Evolutionary conservation across 257 asterid genomes (phyloP).

Genomic region (Solanum raphanifolium): DNA sequence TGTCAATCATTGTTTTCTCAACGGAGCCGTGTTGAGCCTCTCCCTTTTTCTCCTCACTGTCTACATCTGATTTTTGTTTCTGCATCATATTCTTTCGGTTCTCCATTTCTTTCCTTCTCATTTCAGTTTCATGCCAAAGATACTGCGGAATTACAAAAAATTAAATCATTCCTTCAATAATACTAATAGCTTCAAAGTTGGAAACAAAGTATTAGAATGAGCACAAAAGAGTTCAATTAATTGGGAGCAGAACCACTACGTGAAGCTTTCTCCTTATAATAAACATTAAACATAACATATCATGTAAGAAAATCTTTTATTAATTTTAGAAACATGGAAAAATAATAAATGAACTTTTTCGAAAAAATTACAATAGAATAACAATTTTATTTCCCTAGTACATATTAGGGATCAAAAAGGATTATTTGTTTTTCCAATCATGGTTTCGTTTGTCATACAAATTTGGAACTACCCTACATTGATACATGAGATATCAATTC

Average conservation of each 20-base stretch:
- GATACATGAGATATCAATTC: background rate
- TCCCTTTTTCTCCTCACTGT: background rate
- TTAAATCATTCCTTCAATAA: background rate
- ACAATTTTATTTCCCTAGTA: background rate
- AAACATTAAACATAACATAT: background rate
- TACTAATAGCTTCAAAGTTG: background rate
- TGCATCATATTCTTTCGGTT: background rate
- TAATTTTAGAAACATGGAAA: background rate
- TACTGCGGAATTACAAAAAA: background rate
- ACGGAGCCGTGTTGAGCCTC: background rate
- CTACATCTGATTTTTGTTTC: background rate
- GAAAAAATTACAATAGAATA: background rate
- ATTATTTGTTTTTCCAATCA: background rate
- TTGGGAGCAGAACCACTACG: background rate
- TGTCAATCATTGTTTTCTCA: background rate
- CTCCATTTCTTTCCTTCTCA: background rate
- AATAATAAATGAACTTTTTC: background rate
- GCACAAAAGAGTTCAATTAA: background rate
- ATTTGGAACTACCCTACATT: background rate
- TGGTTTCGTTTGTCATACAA: background rate
- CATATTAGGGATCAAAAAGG: background rate
- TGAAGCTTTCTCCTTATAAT: background rate
- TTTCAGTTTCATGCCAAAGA: background rate
- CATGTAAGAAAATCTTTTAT: background rate
- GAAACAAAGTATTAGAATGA: background rate